These are phyloP conservation scores for Picochlorum costavermella DNA, from an alignment of 139 green algal species.

Conservation along the genomic window DNA sequence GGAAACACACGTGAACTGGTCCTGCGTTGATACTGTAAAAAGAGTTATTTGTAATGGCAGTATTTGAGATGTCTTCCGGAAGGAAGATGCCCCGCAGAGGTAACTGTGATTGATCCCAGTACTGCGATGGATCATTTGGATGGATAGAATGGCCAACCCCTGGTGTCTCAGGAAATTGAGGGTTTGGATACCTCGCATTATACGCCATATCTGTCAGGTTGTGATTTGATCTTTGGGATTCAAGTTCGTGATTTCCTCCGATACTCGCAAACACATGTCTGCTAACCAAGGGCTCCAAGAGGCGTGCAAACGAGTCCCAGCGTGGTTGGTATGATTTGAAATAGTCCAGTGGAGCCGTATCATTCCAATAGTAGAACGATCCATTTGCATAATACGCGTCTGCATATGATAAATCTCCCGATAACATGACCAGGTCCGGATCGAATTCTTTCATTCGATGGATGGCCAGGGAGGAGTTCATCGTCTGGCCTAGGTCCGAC, in stretches of 20 bases:
- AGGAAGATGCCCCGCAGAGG: neutral
- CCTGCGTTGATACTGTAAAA: neutral
- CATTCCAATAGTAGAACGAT: slow-evolving; percentile 1
- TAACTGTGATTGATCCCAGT: neutral
- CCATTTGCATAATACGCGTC: slow-evolving; percentile 4
- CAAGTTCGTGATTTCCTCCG: slow-evolving; percentile 2
- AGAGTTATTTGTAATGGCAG: neutral
- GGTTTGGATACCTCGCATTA: neutral
- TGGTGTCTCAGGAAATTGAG: neutral
- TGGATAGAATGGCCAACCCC: neutral
- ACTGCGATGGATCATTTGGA: neutral
- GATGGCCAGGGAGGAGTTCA: neutral
- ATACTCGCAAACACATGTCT: neutral
- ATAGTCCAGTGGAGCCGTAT: neutral
- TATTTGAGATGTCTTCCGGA: neutral
- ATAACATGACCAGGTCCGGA: neutral
- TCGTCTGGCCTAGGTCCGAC: neutral
- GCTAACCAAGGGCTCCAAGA: neutral
- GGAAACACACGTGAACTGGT: neutral
- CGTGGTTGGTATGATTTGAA: neutral
- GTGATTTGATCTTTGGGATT: neutral
- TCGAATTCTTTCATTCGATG: neutral
- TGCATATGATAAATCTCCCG: neutral
- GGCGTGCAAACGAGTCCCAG: neutral
- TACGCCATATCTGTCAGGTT: neutral